Evolutionary conservation across 768 basidiomycete genomes (phyloP).

Genomic region (Hysterangium stoloniferum): DNA sequence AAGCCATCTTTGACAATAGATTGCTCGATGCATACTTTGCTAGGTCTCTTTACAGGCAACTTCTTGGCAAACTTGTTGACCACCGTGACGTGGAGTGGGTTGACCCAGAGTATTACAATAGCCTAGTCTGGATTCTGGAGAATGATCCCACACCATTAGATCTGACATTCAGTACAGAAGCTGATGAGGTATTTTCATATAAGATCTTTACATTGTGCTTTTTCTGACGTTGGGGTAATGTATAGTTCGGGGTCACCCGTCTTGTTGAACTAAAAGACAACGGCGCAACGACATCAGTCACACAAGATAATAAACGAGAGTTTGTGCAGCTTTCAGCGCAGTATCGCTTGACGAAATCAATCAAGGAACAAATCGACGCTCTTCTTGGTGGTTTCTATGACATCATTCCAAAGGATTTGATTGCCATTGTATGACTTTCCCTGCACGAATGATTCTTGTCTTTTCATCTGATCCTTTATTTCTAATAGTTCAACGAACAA

Average conservation of each 20-base stretch:
- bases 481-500: constrained; percentile 79
- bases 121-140: constrained; percentile 95
- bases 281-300: constrained; percentile 80
- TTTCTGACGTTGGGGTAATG: constrained; percentile 13
- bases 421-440: constrained; percentile 67
- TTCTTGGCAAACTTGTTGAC: constrained; percentile 90
- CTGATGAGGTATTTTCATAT: constrained; percentile 96
- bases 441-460: not conserved
- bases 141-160: constrained; percentile 86
- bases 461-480: not conserved
- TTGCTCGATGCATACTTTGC: constrained; percentile 98
- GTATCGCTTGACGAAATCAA: constrained; percentile 87
- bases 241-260: constrained; percentile 83
- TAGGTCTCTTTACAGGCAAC: constrained; percentile 90
- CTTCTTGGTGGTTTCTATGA: constrained; percentile 91
- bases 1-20: constrained; percentile 94
- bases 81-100: constrained; percentile 96
- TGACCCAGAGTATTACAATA: constrained; percentile 97
- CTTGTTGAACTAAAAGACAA: constrained; percentile 81
- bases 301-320: constrained; percentile 93
- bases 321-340: constrained; percentile 95
- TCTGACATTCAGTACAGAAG: constrained; percentile 91
- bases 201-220: constrained; percentile 18
- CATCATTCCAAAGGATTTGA: constrained; percentile 93
- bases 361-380: constrained; percentile 92